A percentile compares a stretch with the other conserved stretches of the same genome.
Conservation (phyloP, 2,329 filamentous ascomycete genomes). For the Aspergillus aculeatus region DNA sequence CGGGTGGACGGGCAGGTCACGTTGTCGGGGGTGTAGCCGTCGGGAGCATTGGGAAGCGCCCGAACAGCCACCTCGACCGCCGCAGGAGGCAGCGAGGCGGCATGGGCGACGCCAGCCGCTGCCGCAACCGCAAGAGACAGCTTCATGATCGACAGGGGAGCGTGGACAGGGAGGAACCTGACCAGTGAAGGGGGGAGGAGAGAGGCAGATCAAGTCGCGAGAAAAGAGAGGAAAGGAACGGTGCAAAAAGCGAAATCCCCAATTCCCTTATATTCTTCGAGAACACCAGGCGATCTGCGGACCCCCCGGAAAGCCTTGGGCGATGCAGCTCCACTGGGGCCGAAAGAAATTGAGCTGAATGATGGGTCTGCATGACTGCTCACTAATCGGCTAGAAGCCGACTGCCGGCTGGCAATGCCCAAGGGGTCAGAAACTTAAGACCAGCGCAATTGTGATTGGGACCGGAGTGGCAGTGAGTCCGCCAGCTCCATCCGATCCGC, state of each 20-base stretch:
- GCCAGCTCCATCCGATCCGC: background rate
- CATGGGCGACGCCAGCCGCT: constrained; percentile 8
- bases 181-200: background rate
- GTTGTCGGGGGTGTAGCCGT: constrained; percentile 69
- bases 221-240: background rate
- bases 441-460: no score
- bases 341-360: background rate
- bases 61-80: constrained; percentile 24
- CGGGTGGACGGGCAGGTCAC: constrained; percentile 69
- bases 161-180: background rate
- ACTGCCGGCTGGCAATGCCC: background rate
- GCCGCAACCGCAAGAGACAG: constrained; percentile 7
- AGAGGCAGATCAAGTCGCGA: background rate
- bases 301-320: constrained; percentile 7
- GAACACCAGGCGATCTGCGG: background rate
- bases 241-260: background rate
- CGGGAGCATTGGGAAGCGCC: constrained; percentile 56
- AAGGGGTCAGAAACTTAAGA: no score
- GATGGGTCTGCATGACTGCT: background rate
- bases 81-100: constrained; percentile 5
- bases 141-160: constrained; percentile 13
- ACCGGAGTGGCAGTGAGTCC: background rate
- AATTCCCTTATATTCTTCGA: background rate
- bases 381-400: background rate
- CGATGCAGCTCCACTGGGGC: background rate